phyloP scores from a whole-genome alignment of 2,329 filamentous ascomycete genomes.

The Ascochyta lentis region DNA sequence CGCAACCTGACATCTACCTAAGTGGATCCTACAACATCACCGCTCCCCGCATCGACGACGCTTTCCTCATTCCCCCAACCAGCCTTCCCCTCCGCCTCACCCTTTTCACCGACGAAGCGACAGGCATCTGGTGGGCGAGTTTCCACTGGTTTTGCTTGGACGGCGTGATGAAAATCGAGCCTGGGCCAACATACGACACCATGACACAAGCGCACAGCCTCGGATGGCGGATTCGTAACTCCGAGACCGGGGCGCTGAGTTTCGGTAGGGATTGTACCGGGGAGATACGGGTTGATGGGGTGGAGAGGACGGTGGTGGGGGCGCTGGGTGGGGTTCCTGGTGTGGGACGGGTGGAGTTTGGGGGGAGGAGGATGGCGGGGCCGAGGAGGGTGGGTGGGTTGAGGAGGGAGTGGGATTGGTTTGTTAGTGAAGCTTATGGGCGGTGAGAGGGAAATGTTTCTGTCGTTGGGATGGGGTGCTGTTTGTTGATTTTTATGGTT shows the following conservation, averaged over 20 bases:
- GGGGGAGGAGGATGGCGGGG: conserved; percentile 31
- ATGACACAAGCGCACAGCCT: conserved; percentile 7
- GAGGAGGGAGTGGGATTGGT: conserved; percentile 35
- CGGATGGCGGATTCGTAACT: conserved; percentile 44
- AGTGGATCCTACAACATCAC: conserved; percentile 56
- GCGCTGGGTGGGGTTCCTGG: conserved; percentile 34
- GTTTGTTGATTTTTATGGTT: not conserved
- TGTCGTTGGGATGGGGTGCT: not conserved
- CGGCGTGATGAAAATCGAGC: conserved; percentile 53
- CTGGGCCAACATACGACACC: conserved; percentile 21
- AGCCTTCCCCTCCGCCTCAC: conserved; percentile 43
- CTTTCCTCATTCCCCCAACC: conserved; percentile 15
- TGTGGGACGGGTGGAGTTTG: conserved; percentile 34
- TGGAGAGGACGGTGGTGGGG: not conserved
- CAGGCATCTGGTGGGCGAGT: conserved; percentile 54
- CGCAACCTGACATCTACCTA: conserved; percentile 28
- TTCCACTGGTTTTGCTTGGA: conserved; percentile 54
- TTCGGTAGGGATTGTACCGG: conserved; percentile 47
- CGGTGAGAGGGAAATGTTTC: not conserved
- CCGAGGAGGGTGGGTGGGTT: conserved; percentile 27
- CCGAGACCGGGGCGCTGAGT: conserved; percentile 25
- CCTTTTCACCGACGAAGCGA: conserved; percentile 15
- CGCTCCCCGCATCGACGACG: conserved; percentile 25
- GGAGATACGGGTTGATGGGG: conserved; percentile 35
- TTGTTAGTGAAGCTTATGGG: conserved; percentile 37